Conservation (phyloP, 345 rosid species). For the Bruguiera parviflora region DNA sequence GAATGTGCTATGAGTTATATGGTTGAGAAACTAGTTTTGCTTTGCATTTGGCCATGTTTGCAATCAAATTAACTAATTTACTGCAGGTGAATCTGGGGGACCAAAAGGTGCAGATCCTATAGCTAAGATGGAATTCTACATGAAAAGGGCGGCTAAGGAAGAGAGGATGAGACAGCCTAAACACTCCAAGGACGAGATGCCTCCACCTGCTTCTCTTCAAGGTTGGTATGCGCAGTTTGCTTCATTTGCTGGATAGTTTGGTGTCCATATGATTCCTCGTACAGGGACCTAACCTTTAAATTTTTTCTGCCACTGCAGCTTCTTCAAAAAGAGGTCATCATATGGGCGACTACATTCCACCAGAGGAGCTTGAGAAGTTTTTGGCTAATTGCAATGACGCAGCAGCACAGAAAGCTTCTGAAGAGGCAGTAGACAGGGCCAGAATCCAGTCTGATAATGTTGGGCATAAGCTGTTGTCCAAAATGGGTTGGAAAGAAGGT, state of each 20-base stretch:
- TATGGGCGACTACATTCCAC: slow-evolving; percentile 98
- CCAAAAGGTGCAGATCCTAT: slow-evolving; percentile 63
- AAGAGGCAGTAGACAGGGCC: slow-evolving; percentile 70
- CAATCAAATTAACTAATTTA: not conserved
- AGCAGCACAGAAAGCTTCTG: slow-evolving; percentile 57
- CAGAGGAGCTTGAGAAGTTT: slow-evolving; percentile 91
- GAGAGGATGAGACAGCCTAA: slow-evolving; percentile 87
- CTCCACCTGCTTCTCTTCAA: slow-evolving; percentile 91
- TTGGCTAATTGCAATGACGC: slow-evolving; percentile 77
- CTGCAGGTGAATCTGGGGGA: slow-evolving; percentile 29
- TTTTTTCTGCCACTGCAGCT: slow-evolving; percentile 29
- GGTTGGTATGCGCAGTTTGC: slow-evolving; percentile 37
- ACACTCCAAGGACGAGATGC: slow-evolving; percentile 97
- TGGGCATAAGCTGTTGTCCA: slow-evolving; percentile 86
- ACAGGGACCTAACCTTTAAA: not conserved
- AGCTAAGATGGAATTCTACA: slow-evolving; percentile 96
- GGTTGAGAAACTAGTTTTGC: too few relatives aligned
- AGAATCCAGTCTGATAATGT: slow-evolving; percentile 94
- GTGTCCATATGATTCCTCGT: slow-evolving; percentile 11
- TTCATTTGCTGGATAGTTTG: not conserved
- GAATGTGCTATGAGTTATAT: too few relatives aligned
- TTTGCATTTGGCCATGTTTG: not conserved
- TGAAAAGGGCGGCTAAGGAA: slow-evolving; percentile 97
- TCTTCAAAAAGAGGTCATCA: slow-evolving; percentile 79
- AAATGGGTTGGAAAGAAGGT: slow-evolving; percentile 99